These are phyloP conservation scores for Microdochium nivale DNA, from an alignment of 2,329 filamentous ascomycete species.

Conservation along the genomic window DNA sequence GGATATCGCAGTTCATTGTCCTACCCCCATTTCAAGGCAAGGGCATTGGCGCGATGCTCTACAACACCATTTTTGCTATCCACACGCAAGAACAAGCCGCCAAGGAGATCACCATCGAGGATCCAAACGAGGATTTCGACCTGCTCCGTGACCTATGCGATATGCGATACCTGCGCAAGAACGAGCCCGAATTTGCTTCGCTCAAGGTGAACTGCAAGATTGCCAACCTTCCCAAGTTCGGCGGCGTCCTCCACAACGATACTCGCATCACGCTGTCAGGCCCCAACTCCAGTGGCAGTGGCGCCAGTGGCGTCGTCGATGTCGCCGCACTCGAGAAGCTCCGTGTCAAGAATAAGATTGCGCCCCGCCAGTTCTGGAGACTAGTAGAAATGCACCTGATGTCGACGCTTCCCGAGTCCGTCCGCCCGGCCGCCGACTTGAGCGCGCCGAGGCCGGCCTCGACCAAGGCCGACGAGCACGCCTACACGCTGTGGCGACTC, in stretches of 20 bases:
- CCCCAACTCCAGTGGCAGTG: slow-evolving; percentile 2
- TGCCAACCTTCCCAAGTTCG: slow-evolving; percentile 34
- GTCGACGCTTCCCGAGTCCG: slow-evolving; percentile 45
- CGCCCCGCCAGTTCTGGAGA: slow-evolving; percentile 65
- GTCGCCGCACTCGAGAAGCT: slow-evolving; percentile 44
- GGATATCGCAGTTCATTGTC: slow-evolving; percentile 90
- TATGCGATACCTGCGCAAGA: slow-evolving; percentile 51
- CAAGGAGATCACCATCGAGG: slow-evolving; percentile 83
- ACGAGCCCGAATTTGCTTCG: slow-evolving; percentile 45
- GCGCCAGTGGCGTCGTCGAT: slow-evolving; percentile 46
- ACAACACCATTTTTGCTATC: slow-evolving; percentile 66
- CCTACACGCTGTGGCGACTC: slow-evolving; percentile 64
- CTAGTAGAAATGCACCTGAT: slow-evolving; percentile 70
- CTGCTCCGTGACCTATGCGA: slow-evolving; percentile 71
- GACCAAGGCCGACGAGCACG: slow-evolving; percentile 46
- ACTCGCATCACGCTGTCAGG: slow-evolving; percentile 21
- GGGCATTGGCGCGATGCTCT: slow-evolving; percentile 73
- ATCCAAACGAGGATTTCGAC: slow-evolving; percentile 83
- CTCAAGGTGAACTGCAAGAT: slow-evolving; percentile 47
- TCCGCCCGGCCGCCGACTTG: slow-evolving; percentile 39
- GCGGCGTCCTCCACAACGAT: slow-evolving; percentile 19
- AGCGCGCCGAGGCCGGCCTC: slow-evolving; percentile 22
- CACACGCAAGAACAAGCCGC: slow-evolving; percentile 61
- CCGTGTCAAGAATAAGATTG: slow-evolving; percentile 60
- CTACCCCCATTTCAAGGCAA: slow-evolving; percentile 78